Conservation (phyloP, 805 yeast genomes). For the Schwanniomyces vanrijiae region DNA sequence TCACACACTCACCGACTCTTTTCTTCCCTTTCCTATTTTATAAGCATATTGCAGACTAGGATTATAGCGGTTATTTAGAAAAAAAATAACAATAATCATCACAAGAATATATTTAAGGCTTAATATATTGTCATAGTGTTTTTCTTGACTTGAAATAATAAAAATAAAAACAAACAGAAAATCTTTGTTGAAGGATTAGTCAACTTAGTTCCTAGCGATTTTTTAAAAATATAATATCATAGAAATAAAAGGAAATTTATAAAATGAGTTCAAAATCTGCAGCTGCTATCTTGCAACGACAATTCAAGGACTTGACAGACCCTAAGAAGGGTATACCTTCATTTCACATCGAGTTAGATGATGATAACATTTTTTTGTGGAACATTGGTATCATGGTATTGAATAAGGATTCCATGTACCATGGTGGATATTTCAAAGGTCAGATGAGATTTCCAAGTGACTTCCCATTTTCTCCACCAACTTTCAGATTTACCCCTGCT, state of each 20-base stretch:
- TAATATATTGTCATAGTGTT: neutral
- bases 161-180: neutral
- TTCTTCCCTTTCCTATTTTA: neutral
- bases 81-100: neutral
- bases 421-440: conserved; percentile 93
- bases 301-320: conserved; percentile 89
- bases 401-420: conserved; percentile 83
- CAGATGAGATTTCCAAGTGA: conserved; percentile 91
- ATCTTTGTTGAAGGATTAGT: neutral
- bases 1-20: neutral
- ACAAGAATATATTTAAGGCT: neutral
- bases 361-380: conserved; percentile 64
- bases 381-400: conserved; percentile 91
- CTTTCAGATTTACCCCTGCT: conserved; percentile 88
- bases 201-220: neutral
- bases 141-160: neutral
- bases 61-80: conserved; percentile 1
- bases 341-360: conserved; percentile 64
- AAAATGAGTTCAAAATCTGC: conserved; percentile 57
- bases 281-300: conserved; percentile 86
- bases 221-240: neutral
- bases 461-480: conserved; percentile 91
- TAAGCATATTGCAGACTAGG: neutral
- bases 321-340: conserved; percentile 70
- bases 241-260: neutral